A percentile compares a stretch with the other conserved stretches of the same genome.
These are phyloP conservation scores for Mortierella sp. DNA, from an alignment of 371 early-diverging fungal species.

Conservation along the genomic window DNA sequence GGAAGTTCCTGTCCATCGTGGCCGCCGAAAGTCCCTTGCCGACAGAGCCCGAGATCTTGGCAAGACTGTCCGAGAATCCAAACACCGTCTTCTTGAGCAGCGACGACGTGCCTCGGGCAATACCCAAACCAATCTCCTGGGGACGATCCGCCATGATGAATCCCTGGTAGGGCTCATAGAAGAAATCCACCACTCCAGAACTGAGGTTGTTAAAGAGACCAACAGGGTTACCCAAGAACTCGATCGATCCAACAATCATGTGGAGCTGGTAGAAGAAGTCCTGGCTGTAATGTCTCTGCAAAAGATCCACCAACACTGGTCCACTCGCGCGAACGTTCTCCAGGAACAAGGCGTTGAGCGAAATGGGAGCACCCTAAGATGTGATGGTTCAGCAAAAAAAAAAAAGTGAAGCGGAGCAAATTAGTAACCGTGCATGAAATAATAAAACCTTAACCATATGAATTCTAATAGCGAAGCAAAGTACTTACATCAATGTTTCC, in stretches of 20 bases:
- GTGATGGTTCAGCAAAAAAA: neutral
- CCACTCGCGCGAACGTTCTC: slow-evolving; percentile 89
- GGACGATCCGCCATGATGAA: slow-evolving; percentile 96
- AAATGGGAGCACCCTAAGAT: slow-evolving; percentile 86
- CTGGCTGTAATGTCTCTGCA: slow-evolving; percentile 89
- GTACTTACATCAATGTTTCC: slow-evolving; percentile 91
- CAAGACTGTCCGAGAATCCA: slow-evolving; percentile 95
- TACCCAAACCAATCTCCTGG: slow-evolving; percentile 94
- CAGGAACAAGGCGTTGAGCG: slow-evolving; percentile 91
- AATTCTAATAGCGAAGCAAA: neutral
- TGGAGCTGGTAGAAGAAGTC: slow-evolving; percentile 94
- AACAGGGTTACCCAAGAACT: slow-evolving; percentile 98
- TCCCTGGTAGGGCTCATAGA: slow-evolving; percentile 98
- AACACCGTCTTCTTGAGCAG: slow-evolving; percentile 96
- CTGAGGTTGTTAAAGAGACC: slow-evolving; percentile 95
- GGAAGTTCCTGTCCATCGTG: slow-evolving; percentile 95
- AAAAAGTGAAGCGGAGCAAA: neutral
- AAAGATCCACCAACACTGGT: slow-evolving; percentile 83
- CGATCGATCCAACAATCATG: slow-evolving; percentile 96
- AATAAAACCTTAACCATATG: too few relatives aligned
- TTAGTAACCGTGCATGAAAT: too few relatives aligned
- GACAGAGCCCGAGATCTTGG: slow-evolving; percentile 95
- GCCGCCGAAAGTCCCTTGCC: slow-evolving; percentile 97
- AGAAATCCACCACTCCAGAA: slow-evolving; percentile 95
- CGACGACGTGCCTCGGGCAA: slow-evolving; percentile 94